A percentile compares a stretch with the other conserved stretches of the same genome.
Conservation (phyloP, 192 early-diverging fungal species). For the Podochytrium sp. region DNA sequence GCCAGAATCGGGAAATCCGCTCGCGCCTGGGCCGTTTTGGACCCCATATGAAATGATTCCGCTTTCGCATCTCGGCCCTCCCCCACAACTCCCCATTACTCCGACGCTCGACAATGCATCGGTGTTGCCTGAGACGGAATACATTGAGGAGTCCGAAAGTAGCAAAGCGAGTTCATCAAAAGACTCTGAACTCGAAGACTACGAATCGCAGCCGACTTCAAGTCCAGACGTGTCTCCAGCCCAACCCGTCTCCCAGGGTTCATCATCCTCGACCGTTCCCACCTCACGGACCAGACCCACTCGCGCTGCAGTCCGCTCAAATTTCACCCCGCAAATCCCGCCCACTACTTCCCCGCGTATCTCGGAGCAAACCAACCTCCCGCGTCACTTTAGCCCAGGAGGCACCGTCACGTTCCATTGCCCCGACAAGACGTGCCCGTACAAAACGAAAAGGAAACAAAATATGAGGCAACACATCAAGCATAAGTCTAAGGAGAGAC, state of each 20-base stretch:
- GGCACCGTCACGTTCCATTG: not conserved
- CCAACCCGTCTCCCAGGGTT: not conserved
- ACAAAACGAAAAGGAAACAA: not conserved
- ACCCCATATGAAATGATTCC: too few species aligned
- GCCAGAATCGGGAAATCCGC: not conserved
- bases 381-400: not conserved
- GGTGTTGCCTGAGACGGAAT: too few species aligned
- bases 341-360: not conserved
- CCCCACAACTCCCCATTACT: too few species aligned
- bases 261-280: not conserved
- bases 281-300: not conserved
- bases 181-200: too few species aligned
- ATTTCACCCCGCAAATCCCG: not conserved
- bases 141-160: too few species aligned
- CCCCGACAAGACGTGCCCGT: not conserved
- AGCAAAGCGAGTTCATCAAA: too few species aligned
- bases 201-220: too few species aligned
- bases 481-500: not conserved
- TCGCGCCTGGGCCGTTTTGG: too few species aligned
- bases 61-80: too few species aligned
- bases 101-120: too few species aligned
- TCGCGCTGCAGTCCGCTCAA: not conserved
- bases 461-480: slow-evolving; percentile 2
- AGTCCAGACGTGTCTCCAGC: too few species aligned
- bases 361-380: not conserved